Percentiles rank a stretch among this genome's conserved stretches.
Evolutionary conservation across 164 flowering plant species (phyloP).

Genomic region (Berberis vulgaris): DNA sequence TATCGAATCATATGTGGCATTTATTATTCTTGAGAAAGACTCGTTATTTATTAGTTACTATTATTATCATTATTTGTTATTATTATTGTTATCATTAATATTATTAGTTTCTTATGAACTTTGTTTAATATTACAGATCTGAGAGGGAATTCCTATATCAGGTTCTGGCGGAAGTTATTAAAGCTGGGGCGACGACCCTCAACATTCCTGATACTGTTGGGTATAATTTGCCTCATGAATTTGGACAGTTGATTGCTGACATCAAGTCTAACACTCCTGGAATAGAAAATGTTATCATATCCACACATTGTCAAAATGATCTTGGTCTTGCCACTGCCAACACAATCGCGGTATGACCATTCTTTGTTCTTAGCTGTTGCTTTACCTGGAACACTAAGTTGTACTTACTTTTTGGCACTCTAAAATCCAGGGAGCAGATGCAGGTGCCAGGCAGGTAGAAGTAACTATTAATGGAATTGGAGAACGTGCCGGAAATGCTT

Average conservation of each 20-base stretch:
- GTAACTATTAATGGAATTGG: constrained; percentile 97
- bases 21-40: too few species aligned
- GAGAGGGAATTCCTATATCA: constrained; percentile 77
- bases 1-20: too few species aligned
- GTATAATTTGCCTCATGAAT: constrained; percentile 57
- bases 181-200: constrained; percentile 96
- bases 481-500: constrained; percentile 99
- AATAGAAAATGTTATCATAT: constrained; percentile 82
- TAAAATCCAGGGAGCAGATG: constrained; percentile 64
- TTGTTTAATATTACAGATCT: constrained; percentile 41
- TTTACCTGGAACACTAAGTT: neutral
- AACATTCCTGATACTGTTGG: constrained; percentile 99
- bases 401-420: constrained; percentile 15
- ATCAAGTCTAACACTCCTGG: constrained; percentile 87
- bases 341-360: constrained; percentile 57
- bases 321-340: constrained; percentile 97
- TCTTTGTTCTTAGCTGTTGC: neutral
- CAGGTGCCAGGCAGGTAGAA: constrained; percentile 93
- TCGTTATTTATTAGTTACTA: too few species aligned
- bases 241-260: constrained; percentile 77
- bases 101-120: neutral
- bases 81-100: too few species aligned
- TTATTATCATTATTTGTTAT: too few species aligned
- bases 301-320: constrained; percentile 98
- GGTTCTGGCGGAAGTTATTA: constrained; percentile 81